Conservation (phyloP, 78 protist species). For the Cavenderia fasciculata region DNA sequence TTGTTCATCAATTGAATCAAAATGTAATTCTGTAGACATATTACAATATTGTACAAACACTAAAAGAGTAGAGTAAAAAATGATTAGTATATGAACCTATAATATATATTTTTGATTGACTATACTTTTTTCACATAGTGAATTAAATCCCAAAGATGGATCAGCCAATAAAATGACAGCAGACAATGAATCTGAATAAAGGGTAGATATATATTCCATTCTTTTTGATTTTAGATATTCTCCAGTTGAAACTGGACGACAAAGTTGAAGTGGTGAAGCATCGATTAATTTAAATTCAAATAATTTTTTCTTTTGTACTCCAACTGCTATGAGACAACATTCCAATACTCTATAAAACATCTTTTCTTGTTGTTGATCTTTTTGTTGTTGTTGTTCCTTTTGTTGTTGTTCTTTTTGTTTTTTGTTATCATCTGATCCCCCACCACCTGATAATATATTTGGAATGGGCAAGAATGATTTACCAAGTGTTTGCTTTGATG, state of each 20-base stretch:
- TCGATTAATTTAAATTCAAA: slow-evolving; percentile 40
- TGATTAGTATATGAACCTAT: too few species aligned
- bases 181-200: slow-evolving; percentile 62
- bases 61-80: too few species aligned
- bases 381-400: too few species aligned
- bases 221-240: slow-evolving; percentile 55
- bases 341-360: not conserved
- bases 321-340: slow-evolving; percentile 23
- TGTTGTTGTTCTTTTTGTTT: too few species aligned
- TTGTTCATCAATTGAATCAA: slow-evolving; percentile 58
- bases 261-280: slow-evolving; percentile 49
- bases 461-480: too few species aligned
- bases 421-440: too few species aligned
- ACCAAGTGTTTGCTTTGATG: not conserved
- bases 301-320: slow-evolving; percentile 64
- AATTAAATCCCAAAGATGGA: slow-evolving; percentile 29
- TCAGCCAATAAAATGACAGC: slow-evolving; percentile 48
- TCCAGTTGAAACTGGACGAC: slow-evolving; percentile 62
- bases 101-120: too few species aligned
- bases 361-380: not conserved
- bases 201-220: slow-evolving; percentile 44
- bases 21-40: slow-evolving; percentile 71
- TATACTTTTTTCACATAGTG: slow-evolving; percentile 41
- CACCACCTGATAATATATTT: too few species aligned
- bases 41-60: slow-evolving; percentile 55